phyloP scores from a whole-genome alignment of 306 rosid species.

The Corylus avellana region DNA sequence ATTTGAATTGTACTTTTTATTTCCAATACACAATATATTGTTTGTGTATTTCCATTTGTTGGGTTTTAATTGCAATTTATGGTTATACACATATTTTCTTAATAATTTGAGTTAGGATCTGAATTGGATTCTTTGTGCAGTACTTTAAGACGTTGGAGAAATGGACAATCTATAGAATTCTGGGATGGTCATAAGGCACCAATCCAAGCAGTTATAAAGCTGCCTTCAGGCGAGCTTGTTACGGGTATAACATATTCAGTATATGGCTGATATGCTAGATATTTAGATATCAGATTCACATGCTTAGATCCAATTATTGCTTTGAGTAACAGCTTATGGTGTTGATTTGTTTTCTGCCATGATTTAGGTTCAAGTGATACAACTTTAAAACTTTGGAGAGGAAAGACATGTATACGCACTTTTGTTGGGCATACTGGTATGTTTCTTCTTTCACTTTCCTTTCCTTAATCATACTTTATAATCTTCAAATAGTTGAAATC shows the following conservation, averaged over 20 bases:
- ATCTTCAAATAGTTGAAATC: not conserved
- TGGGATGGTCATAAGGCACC: constrained; percentile 94
- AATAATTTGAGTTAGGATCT: constrained; percentile 4
- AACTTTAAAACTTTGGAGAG: constrained; percentile 88
- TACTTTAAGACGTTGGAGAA: constrained; percentile 84
- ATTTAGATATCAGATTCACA: constrained; percentile 5
- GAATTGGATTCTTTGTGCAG: constrained; percentile 41
- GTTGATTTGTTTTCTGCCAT: constrained; percentile 22
- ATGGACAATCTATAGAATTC: constrained; percentile 59
- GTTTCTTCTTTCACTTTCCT: constrained; percentile 6
- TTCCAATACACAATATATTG: not conserved
- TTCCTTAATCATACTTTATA: not conserved
- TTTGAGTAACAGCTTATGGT: constrained; percentile 24
- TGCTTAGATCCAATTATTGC: not conserved
- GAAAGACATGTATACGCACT: constrained; percentile 72
- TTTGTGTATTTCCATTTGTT: not conserved
- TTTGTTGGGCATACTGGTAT: constrained; percentile 89
- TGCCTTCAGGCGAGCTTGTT: constrained; percentile 87
- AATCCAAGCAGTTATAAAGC: constrained; percentile 76
- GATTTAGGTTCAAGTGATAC: constrained; percentile 82
- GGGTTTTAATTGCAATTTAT: not conserved
- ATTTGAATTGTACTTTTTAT: not conserved
- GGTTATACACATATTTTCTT: not conserved
- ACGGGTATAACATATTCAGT: constrained; percentile 52
- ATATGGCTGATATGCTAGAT: constrained; percentile 16